phyloP scores from a whole-genome alignment of 352 stramenopile genomes.

The Thraustochytrium striatum region DNA sequence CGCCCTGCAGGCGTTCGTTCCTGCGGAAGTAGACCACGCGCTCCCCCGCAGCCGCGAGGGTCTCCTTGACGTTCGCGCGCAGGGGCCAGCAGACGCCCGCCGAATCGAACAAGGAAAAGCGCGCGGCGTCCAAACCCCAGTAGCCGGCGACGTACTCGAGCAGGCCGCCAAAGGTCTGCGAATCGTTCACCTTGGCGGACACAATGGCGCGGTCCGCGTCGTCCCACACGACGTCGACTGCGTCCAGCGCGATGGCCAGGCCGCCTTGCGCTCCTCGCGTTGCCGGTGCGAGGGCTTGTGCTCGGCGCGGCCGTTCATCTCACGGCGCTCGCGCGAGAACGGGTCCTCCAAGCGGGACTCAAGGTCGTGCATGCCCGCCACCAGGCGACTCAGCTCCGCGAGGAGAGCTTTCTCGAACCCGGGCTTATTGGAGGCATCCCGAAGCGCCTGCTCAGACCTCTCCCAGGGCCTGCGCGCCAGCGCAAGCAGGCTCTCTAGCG shows the following conservation, averaged over 20 bases:
- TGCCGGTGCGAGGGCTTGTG: neutral
- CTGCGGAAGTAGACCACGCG: neutral
- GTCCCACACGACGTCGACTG: neutral
- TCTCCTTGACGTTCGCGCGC: neutral
- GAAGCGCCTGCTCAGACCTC: neutral
- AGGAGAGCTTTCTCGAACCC: neutral
- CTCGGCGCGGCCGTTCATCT: neutral
- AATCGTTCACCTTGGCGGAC: neutral
- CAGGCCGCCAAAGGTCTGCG: neutral
- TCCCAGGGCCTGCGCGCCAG: neutral
- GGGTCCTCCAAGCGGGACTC: neutral
- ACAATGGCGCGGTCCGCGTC: neutral
- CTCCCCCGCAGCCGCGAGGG: neutral
- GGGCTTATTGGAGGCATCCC: neutral
- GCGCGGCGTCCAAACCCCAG: neutral
- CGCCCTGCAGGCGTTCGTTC: neutral
- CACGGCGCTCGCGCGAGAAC: neutral
- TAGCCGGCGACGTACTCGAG: constrained; percentile 22
- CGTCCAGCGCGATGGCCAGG: neutral
- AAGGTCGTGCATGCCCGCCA: neutral
- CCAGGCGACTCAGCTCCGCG: neutral
- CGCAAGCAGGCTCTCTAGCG: neutral
- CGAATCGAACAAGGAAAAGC: neutral
- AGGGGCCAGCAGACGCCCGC: neutral
- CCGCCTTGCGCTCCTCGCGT: neutral